Evolutionary conservation across 441 rosid species (phyloP).

Genomic region (Flueggea neowawraea): DNA sequence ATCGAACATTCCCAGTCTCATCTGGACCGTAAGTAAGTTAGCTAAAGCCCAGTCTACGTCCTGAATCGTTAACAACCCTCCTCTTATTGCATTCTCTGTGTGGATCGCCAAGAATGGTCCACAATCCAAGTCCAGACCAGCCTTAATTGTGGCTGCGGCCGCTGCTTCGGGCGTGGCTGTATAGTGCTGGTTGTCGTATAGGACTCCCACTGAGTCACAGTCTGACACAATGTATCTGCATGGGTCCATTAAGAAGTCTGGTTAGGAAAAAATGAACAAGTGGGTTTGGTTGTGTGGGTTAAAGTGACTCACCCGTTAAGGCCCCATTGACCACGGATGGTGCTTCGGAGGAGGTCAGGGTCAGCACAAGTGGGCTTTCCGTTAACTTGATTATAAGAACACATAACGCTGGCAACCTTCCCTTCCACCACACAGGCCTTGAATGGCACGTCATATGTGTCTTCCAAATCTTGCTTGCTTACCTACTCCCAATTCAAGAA

Average conservation of each 20-base stretch:
- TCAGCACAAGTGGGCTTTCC: constrained; percentile 98
- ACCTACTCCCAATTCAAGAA: constrained; percentile 32
- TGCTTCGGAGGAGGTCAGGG: constrained; percentile 55
- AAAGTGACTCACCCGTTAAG: constrained; percentile 62
- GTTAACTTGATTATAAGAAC: constrained; percentile 94
- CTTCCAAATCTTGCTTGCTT: constrained; percentile 87
- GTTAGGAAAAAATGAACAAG: too few relatives aligned
- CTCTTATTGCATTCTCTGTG: constrained; percentile 59
- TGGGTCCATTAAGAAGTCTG: too few relatives aligned
- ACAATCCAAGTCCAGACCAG: constrained; percentile 92
- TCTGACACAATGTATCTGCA: constrained; percentile 84
- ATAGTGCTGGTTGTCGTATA: constrained; percentile 66
- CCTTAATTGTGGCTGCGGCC: constrained; percentile 65
- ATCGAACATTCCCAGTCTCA: constrained; percentile 94
- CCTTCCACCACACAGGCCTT: constrained; percentile 80
- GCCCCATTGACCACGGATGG: constrained; percentile 72
- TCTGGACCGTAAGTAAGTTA: constrained; percentile 73
- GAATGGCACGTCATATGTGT: constrained; percentile 83
- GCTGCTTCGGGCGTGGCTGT: constrained; percentile 72
- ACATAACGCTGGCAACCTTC: constrained; percentile 90
- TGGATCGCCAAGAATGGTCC: constrained; percentile 80
- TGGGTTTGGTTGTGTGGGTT: too few relatives aligned
- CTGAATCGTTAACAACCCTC: constrained; percentile 45
- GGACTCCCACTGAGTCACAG: constrained; percentile 82
- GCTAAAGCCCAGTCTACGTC: constrained; percentile 57